Evolutionary conservation across 1,284 basidiomycete species (phyloP).

Genomic region (Gymnopus androsaceus): DNA sequence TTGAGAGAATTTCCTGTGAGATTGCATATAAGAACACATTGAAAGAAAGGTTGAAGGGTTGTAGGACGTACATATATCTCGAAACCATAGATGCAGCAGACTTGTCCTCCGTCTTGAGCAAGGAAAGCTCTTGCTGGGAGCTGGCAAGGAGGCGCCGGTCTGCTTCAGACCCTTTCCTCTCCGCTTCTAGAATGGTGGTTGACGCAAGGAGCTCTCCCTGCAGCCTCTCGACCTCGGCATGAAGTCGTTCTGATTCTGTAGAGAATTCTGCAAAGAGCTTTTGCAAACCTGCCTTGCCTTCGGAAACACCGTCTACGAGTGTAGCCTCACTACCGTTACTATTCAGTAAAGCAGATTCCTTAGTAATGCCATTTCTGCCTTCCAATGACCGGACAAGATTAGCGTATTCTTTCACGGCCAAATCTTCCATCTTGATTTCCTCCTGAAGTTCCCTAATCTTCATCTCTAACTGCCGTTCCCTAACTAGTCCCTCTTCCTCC

Average conservation of each 20-base stretch:
- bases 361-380: conserved; percentile 35
- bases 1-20: conserved; percentile 81
- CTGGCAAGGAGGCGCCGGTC: conserved; percentile 49
- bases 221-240: conserved; percentile 46
- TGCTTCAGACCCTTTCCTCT: conserved; percentile 43
- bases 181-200: conserved; percentile 47
- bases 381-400: conserved; percentile 65
- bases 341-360: conserved; percentile 7
- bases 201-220: conserved; percentile 46
- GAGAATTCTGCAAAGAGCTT: conserved; percentile 54
- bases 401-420: conserved; percentile 69
- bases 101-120: conserved; percentile 67
- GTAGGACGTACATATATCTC: conserved; percentile 72
- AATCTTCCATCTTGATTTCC: conserved; percentile 59
- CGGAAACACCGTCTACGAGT: conserved; percentile 44
- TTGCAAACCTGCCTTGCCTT: conserved; percentile 50
- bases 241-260: conserved; percentile 46
- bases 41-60: conserved; percentile 14
- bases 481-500: conserved; percentile 50
- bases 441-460: conserved; percentile 52
- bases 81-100: conserved; percentile 85
- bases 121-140: conserved; percentile 58
- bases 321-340: conserved; percentile 20
- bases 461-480: conserved; percentile 47
- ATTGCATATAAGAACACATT: conserved; percentile 1